Evolutionary conservation across 2,329 filamentous ascomycete genomes (phyloP).

Genomic region (Arthroderma sp.): DNA sequence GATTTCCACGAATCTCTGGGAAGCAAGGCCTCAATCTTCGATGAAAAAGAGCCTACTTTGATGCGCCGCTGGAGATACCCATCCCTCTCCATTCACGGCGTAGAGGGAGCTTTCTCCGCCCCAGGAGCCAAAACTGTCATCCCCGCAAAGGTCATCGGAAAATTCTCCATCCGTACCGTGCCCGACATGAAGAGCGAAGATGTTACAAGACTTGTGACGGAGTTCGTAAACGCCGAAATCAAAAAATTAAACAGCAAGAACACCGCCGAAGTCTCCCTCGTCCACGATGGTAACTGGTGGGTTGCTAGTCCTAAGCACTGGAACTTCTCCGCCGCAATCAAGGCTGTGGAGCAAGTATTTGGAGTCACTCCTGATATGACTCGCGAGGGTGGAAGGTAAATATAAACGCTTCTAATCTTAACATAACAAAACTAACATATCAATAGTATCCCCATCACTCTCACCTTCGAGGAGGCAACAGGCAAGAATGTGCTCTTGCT

Average conservation of each 20-base stretch:
- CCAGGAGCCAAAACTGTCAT: constrained; percentile 97
- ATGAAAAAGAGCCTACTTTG: constrained; percentile 79
- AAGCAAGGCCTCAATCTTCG: constrained; percentile 71
- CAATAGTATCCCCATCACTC: constrained; percentile 76
- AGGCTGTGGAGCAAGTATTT: constrained; percentile 94
- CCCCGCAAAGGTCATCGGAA: constrained; percentile 91
- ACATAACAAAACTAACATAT: constrained; percentile 13
- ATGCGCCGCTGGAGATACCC: constrained; percentile 96
- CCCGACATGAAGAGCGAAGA: constrained; percentile 91
- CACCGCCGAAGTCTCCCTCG: constrained; percentile 62
- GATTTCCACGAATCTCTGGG: constrained; percentile 86
- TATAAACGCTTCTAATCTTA: constrained; percentile 8
- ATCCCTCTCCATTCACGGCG: constrained; percentile 81
- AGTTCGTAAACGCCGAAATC: constrained; percentile 72
- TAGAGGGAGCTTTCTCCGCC: constrained; percentile 88
- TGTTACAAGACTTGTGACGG: constrained; percentile 74
- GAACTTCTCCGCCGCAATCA: constrained; percentile 91
- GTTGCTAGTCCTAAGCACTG: constrained; percentile 94
- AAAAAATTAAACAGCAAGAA: constrained; percentile 87
- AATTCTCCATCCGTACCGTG: constrained; percentile 96
- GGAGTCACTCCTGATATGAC: constrained; percentile 89
- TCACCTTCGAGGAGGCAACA: constrained; percentile 94
- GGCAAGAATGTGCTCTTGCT: constrained; percentile 94
- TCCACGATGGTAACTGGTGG: constrained; percentile 98
- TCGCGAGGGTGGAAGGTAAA: constrained; percentile 77